A percentile compares a stretch with the other conserved stretches of the same genome.
Evolutionary conservation across 345 rosid genomes (phyloP).

Genomic region (Dipteronia sinensis): DNA sequence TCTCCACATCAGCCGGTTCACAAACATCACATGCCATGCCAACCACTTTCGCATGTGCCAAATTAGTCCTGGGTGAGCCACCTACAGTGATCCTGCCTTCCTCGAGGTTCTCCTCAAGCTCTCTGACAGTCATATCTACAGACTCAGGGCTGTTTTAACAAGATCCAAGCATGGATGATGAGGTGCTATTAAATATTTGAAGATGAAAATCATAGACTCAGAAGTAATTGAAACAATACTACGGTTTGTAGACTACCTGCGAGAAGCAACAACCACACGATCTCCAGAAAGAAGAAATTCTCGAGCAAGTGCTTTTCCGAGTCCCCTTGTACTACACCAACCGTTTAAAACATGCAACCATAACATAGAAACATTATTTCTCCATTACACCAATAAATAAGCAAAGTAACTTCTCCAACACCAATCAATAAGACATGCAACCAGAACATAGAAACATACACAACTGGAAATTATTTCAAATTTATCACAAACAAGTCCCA

Average conservation of each 20-base stretch:
- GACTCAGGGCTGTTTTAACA: constrained; percentile 64
- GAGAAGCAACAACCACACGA: constrained; percentile 82
- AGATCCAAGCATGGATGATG: constrained; percentile 17
- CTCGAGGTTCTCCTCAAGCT: constrained; percentile 76
- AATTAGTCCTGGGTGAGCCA: constrained; percentile 46
- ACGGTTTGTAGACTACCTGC: constrained; percentile 52
- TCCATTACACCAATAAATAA: constrained; percentile 5
- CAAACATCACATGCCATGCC: constrained; percentile 93
- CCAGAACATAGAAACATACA: background rate
- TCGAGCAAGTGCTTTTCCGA: constrained; percentile 97
- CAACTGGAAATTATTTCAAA: background rate
- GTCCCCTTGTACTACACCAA: constrained; percentile 76
- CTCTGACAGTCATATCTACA: constrained; percentile 71
- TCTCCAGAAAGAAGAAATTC: constrained; percentile 97
- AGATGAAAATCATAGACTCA: background rate
- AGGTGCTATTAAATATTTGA: constrained; percentile 17
- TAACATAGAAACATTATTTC: background rate
- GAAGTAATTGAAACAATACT: background rate
- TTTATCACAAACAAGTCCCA: background rate
- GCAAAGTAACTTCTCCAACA: constrained; percentile 1
- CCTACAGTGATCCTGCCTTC: constrained; percentile 55
- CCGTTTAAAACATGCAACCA: constrained; percentile 23
- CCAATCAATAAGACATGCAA: too few species aligned
- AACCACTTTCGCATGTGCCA: constrained; percentile 67
- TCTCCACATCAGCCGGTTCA: constrained; percentile 63